Percentiles rank a stretch among this genome's conserved stretches.
Evolutionary conservation across 371 early-diverging fungal species (phyloP).

Genomic region (Mortierella sp.): DNA sequence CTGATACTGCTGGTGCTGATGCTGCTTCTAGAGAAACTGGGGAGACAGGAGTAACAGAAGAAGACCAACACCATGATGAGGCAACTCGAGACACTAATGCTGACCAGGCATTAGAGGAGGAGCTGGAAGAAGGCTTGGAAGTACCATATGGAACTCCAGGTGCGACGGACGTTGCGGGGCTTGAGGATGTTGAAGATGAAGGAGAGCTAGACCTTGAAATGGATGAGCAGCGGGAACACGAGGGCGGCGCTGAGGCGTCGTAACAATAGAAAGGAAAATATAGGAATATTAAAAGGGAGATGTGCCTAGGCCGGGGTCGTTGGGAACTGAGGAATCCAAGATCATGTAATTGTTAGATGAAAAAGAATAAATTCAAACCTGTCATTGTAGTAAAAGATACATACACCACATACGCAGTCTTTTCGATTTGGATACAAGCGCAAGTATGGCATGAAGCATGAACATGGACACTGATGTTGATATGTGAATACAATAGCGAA

Average conservation of each 20-base stretch:
- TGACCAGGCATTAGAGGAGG: constrained; percentile 35
- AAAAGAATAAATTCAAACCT: background rate
- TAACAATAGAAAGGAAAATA: background rate
- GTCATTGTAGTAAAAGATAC: background rate
- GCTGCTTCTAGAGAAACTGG: background rate
- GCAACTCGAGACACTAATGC: background rate
- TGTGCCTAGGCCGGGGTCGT: background rate
- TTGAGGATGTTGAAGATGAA: constrained; percentile 35
- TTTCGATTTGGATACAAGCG: background rate
- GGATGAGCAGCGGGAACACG: constrained; percentile 40
- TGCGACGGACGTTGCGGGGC: constrained; percentile 14
- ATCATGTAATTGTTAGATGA: constrained; percentile 17
- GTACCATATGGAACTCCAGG: constrained; percentile 26
- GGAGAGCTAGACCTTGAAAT: constrained; percentile 38
- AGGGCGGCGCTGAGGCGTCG: constrained; percentile 26
- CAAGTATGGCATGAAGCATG: too few species aligned
- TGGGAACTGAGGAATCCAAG: constrained; percentile 3
- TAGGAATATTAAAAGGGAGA: background rate
- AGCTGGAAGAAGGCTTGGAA: constrained; percentile 34
- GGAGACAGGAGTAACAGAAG: constrained; percentile 5
- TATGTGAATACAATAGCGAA: too few species aligned
- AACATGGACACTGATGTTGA: too few species aligned
- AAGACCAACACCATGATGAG: constrained; percentile 11
- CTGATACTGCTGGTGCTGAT: background rate
- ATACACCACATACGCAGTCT: background rate